Percentiles rank a stretch among this genome's conserved stretches.
Evolutionary conservation across 2,329 filamentous ascomycete genomes (phyloP).

Genomic region (Xylariaceae sp.): DNA sequence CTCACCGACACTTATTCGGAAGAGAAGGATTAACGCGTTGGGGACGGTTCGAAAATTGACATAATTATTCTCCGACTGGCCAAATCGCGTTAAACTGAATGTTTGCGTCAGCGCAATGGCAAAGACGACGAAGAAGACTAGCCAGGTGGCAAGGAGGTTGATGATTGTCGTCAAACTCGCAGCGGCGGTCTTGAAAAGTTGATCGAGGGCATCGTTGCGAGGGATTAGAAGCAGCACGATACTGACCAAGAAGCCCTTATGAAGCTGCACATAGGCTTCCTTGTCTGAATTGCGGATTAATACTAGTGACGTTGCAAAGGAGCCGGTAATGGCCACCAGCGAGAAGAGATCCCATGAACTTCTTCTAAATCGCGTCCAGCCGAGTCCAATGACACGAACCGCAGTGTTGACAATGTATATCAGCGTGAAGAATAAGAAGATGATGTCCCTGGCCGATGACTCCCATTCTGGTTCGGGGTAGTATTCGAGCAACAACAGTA

Average conservation of each 20-base stretch:
- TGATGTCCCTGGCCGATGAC: conserved; percentile 62
- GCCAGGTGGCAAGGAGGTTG: conserved; percentile 92
- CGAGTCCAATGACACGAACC: conserved; percentile 80
- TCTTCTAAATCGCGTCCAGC: conserved; percentile 84
- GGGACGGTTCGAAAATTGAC: conserved; percentile 91
- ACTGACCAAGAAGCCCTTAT: conserved; percentile 91
- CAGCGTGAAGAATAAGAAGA: conserved; percentile 77
- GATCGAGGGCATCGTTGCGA: conserved; percentile 92
- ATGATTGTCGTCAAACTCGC: conserved; percentile 86
- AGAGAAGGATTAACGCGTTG: conserved; percentile 87
- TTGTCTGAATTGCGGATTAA: conserved; percentile 56
- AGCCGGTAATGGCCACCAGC: conserved; percentile 69
- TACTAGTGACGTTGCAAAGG: conserved; percentile 76
- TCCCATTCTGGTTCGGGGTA: conserved; percentile 68
- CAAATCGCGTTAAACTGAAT: conserved; percentile 91
- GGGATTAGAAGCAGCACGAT: conserved; percentile 88
- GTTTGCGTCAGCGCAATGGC: conserved; percentile 95
- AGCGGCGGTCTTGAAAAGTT: conserved; percentile 97
- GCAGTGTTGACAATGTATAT: conserved; percentile 78
- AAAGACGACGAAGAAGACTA: conserved; percentile 92
- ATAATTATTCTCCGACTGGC: conserved; percentile 63
- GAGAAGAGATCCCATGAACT: conserved; percentile 97
- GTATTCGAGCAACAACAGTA: conserved; percentile 80
- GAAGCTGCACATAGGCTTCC: conserved; percentile 67
- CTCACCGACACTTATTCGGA: conserved; percentile 88